Evolutionary conservation across 306 rosid genomes (phyloP), one percentile per base, ranked within the genome.

Genomic region (Myrica gale): DNA sequence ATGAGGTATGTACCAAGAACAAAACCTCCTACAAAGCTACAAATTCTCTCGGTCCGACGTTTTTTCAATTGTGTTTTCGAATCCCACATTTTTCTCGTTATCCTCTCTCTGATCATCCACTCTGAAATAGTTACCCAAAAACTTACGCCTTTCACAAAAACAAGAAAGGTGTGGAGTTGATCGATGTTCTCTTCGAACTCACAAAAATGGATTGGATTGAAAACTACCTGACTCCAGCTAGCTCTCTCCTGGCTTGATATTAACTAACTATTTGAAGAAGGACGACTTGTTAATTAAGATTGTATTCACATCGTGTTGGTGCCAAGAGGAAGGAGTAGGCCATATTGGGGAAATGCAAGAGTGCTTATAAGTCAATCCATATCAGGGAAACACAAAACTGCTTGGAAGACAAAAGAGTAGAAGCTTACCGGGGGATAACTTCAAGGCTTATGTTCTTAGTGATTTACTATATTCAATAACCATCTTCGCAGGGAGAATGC

Each of bases 381-480:
- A 32, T 32, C 3, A 32, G 37, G 37, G 37, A 32, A 32, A 32
- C 37, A 2, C 37, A 32, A 37, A 19, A 6, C 61, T 12, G 11
- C 19, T 32, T 15, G 39, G 15, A 17, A 66, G 48, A 63, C 68
- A 67, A 73, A 66, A 73, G 3, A 6, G 52, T 39, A 23, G 57
- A 44, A 57, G 73, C 63, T 57, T 42, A 2, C 11, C 11, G 41
- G 76, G 68, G 68, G 85, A 63, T 68, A 76, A 12, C 68, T 77
- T 52, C 88, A 74, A 78, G 75, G 81, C 56, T n/a, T 42, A 32
- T 21, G 45, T 68, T 17, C 81, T 63, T 68, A 1, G 82, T 71
- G 42, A 73, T 77, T 60, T 77, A 74, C 85, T 60, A 77, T 4
- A 58, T 21, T 11, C 26, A 61, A 32, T 50, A n/a, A 6, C 21